Evolutionary conservation across 805 yeast species (phyloP), one percentile per base, ranked within the genome.

Genomic region (Sungouiozyma intestinalis): DNA sequence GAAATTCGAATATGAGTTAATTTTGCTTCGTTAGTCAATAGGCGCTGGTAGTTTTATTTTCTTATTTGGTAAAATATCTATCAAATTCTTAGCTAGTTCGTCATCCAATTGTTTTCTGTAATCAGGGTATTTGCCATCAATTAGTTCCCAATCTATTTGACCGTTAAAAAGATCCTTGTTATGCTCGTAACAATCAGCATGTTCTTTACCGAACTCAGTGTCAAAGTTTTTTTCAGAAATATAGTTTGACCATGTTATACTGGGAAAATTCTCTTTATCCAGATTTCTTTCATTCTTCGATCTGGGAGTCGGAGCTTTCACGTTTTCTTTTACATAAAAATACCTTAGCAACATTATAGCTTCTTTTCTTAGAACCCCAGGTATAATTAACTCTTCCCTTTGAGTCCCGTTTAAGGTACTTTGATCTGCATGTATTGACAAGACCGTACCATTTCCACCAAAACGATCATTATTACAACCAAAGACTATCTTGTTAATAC

Each of bases 381-480:
- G 96, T 40, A 73, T 73, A 2, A 82, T 76, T 47, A 42, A 48
- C 34, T 34, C 35, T 2, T 29, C 15, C 19, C 32, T 21, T 3
- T 35, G 35, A 9, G 42, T 37, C 14, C 17, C 11, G 3, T 45
- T 38, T 14, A 33, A 18, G 0, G 62, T 51, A 0, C 65, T 62
- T 3, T 44, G 41, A 42, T 77, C 83, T 3, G 58, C 53, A 49
- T 80, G 74, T 1, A 85, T 70, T 9, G 69, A 63, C 21, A 86
- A 61, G 2, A 90, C 92, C 0, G 94, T 80, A 0, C 97, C 97
- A 59, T 88, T 88, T 0, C 98, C 97, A 0, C 98, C 98, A 64
- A 92, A 92, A 37, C 97, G 64, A 48, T 90, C 97, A 58, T 92
- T 92, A 0, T 86, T 92, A 55, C 96, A 88, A 0, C 98, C 97